Evolutionary conservation across 1,284 basidiomycete genomes (phyloP), one percentile per base, ranked within the genome.

Genomic region (Rhodotorula sp.): DNA sequence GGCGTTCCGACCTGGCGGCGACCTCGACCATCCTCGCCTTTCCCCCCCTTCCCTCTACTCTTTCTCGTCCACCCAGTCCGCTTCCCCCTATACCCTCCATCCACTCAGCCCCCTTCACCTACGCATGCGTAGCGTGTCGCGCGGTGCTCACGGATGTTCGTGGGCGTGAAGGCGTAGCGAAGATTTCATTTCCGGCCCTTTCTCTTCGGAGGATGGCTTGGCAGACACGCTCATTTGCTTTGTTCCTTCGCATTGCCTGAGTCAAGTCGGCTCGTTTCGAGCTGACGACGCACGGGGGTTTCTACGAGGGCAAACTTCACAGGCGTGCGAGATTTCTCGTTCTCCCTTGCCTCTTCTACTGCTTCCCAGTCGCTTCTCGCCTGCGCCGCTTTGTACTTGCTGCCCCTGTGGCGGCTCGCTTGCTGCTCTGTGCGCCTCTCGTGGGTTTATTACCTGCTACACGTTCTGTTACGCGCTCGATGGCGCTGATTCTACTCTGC

Each of bases 191-290:
- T 3, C 31, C 40, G 18, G 11, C 31, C 2, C 28, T 16, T 34
- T 20, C 31, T 6, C 28, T 16, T 34, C 30, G n/a, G 11, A n/a
- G n/a, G n/a, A n/a, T n/a, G n/a, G n/a, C n/a, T 26, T 20, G 20
- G 24, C 13, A 18, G 34, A 48, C 20, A n/a, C 48, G 48, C 34
- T 60, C 59, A 34, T 60, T 60, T 60, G 59, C 59, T 60, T 60
- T 60, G 31, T 24, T 24, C 48, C 37, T 22, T 18, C 11, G 53
- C 53, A 18, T 3, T 30, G 16, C 11, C 18, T 13, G 20, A 2
- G 53, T 30, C 31, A 31, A 54, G 31, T 22, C 34, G 53, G 53
- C 55, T 28, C 55, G n/a, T 10, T n/a, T 54, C 5, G 18, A 31
- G n/a, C 3, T 13, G 52, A 2, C 28, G 20, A 30, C 11, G 6